These are phyloP conservation scores for Fabrea salina DNA, from an alignment of 169 alveolate genomes.

Conservation along the genomic window DNA sequence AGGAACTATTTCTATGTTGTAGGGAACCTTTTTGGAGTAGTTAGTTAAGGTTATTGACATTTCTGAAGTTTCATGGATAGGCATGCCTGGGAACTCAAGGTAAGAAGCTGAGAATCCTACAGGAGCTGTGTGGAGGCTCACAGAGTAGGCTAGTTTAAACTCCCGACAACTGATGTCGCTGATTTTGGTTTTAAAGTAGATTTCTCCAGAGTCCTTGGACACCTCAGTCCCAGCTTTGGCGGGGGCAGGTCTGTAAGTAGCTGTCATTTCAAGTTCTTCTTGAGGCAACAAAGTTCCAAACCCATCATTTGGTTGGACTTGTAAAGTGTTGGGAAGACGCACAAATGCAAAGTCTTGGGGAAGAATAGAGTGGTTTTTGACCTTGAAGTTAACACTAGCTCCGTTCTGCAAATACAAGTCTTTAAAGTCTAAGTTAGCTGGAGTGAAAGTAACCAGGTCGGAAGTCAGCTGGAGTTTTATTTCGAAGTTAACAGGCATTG, in stretches of 20 bases:
- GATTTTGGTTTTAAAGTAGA: neutral
- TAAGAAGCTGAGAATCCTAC: slow-evolving; percentile 59
- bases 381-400: slow-evolving; percentile 59
- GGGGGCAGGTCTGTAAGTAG: slow-evolving; percentile 68
- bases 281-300: slow-evolving; percentile 65
- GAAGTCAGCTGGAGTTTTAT: slow-evolving; percentile 61
- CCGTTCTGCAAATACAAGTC: slow-evolving; percentile 70
- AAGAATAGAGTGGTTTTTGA: slow-evolving; percentile 65
- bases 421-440: slow-evolving; percentile 74
- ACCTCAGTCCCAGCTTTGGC: slow-evolving; percentile 55
- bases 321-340: slow-evolving; percentile 63
- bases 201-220: neutral
- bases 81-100: slow-evolving; percentile 67
- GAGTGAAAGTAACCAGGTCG: slow-evolving; percentile 64
- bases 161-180: slow-evolving; percentile 56
- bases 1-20: slow-evolving; percentile 62
- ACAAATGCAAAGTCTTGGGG: slow-evolving; percentile 75
- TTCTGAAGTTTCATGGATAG: slow-evolving; percentile 66
- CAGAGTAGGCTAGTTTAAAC: slow-evolving; percentile 50
- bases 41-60: slow-evolving; percentile 36
- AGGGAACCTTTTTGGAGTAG: slow-evolving; percentile 5
- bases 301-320: slow-evolving; percentile 66
- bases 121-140: slow-evolving; percentile 50
- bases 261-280: slow-evolving; percentile 59
- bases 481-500: slow-evolving; percentile 73